Base-by-base conservation (phyloP, 2,329 filamentous ascomycete genomes). In the Penicillium brasilianum region DNA sequence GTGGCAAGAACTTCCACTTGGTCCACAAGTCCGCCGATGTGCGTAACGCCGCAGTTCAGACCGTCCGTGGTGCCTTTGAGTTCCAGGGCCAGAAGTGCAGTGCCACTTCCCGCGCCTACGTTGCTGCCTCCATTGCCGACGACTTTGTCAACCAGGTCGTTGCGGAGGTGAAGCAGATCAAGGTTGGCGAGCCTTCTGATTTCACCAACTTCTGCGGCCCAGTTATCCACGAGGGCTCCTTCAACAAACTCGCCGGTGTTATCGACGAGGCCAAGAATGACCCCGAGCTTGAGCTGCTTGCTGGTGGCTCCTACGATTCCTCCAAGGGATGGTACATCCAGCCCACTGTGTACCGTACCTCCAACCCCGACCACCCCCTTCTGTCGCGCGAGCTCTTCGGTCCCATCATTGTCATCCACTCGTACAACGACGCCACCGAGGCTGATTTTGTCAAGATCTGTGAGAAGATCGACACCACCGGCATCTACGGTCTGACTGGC, bases 51-150 rank as follows among this genome's bases (percentile, higher is more conserved):
- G 91, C 86, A 36, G 84, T 91, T 66, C 90, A 96, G 77, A 95
- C 91, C 5, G 86, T 96, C 34, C 90, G 93, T 58, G 92, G 91
- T 51, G 92, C 92, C 2, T 96, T 96, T 72, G 93, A 96, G 77
- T 96, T 88, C 82, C 91, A 95, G 76, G 92, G 92, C 53, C 92
- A 96, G 78, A 96, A 96, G 80, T 96, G 92, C 83, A 92, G 89
- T 70, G 92, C 92, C 60, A 92, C 90, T 22, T 94, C 91, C 30
- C 88, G 92, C 30, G 81, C 87, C 52, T 96, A 96, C 78, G 86
- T 95, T 3, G 88, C 92, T 36, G 84, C 86, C 71, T 94, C 90
- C 2, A 77, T 90, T 50, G 93, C 90, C 86, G 84, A 89, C 10
- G 81, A 88, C 63, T 92, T 94, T 80, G 86, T 88, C 73, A 78